These are phyloP conservation scores for Pseudogymnoascus sp. DNA, from an alignment of 2,329 filamentous ascomycete genomes.

Conservation along the genomic window DNA sequence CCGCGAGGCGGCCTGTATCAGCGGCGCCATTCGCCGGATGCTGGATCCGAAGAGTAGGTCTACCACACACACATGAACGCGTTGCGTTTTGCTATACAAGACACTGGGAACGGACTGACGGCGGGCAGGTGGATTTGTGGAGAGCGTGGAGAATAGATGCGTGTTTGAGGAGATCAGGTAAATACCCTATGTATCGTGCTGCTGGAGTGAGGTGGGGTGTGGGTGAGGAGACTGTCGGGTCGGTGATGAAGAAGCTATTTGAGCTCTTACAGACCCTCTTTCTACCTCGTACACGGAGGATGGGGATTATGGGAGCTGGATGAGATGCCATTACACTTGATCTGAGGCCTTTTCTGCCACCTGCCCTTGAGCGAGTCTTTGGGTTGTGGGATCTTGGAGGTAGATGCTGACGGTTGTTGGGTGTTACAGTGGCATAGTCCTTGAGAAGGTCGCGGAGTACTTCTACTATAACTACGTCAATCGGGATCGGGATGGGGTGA, in stretches of 20 bases:
- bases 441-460: slow-evolving; percentile 77
- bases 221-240: not conserved
- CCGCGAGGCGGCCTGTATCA: slow-evolving; percentile 60
- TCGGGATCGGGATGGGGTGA: slow-evolving; percentile 60
- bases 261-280: slow-evolving; percentile 27
- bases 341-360: slow-evolving; percentile 37
- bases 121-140: slow-evolving; percentile 50
- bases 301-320: slow-evolving; percentile 22
- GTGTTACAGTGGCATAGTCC: slow-evolving; percentile 52
- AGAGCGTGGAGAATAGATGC: slow-evolving; percentile 56
- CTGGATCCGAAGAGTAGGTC: slow-evolving; percentile 56
- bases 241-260: slow-evolving; percentile 13
- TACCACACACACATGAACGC: not conserved
- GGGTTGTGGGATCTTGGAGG: slow-evolving; percentile 9
- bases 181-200: not conserved
- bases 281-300: slow-evolving; percentile 14
- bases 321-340: slow-evolving; percentile 52
- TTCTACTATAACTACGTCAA: slow-evolving; percentile 75
- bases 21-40: slow-evolving; percentile 66
- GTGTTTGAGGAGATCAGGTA: slow-evolving; percentile 68
- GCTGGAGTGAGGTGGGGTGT: not conserved
- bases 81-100: slow-evolving; percentile 14
- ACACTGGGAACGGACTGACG: slow-evolving; percentile 3
- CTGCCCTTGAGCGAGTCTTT: not conserved
- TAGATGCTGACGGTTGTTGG: slow-evolving; percentile 12